Evolutionary conservation across 2,329 filamentous ascomycete genomes (phyloP).

Genomic region (Furcasterigmium furcatum): DNA sequence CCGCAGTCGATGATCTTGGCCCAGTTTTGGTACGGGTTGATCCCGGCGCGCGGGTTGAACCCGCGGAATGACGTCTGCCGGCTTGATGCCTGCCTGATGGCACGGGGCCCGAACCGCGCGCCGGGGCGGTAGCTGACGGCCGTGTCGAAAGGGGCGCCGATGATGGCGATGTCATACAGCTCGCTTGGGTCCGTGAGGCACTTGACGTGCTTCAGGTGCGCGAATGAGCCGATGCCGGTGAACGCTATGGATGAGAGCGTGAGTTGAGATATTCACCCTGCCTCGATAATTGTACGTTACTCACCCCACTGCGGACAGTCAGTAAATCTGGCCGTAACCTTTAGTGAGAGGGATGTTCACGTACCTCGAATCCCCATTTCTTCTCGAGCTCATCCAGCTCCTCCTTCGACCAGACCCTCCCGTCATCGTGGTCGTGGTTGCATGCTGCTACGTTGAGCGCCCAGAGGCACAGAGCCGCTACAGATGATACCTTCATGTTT

Average conservation of each 20-base stretch:
- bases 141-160: constrained; percentile 73
- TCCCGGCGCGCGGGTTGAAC: constrained; percentile 73
- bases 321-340: neutral
- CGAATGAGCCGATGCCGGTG: constrained; percentile 72
- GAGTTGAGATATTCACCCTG: neutral
- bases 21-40: constrained; percentile 83
- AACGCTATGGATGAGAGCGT: constrained; percentile 38
- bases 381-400: constrained; percentile 48
- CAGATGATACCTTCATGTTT: constrained; percentile 10
- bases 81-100: constrained; percentile 79
- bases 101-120: constrained; percentile 81
- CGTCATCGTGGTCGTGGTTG: constrained; percentile 27
- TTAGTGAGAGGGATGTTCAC: neutral
- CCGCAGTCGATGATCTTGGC: constrained; percentile 83
- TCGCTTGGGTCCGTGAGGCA: constrained; percentile 65
- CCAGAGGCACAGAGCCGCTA: constrained; percentile 2
- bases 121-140: constrained; percentile 68
- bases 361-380: constrained; percentile 57
- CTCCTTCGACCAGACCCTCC: constrained; percentile 45
- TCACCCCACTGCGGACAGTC: neutral
- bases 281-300: constrained; percentile 1
- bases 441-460: constrained; percentile 19
- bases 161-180: constrained; percentile 67
- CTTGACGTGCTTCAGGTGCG: constrained; percentile 65
- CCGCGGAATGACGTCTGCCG: constrained; percentile 77